Evolutionary conservation across 2,329 filamentous ascomycete species (phyloP).

Genomic region (Verticillium nubilum): DNA sequence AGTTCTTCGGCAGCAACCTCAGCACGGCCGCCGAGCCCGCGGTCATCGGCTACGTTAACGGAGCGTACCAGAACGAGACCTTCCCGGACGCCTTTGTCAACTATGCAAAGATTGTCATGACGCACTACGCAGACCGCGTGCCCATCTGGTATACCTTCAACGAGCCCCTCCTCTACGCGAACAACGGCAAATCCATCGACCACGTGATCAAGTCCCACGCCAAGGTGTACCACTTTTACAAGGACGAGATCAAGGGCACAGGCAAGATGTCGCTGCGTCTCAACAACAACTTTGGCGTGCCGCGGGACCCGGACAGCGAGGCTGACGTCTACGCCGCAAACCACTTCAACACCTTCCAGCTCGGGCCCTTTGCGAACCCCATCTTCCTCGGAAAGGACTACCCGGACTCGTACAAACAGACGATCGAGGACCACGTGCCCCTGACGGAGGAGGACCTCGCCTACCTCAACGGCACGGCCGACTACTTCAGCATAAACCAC

Average conservation of each 20-base stretch:
- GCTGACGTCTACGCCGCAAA: conserved; percentile 38
- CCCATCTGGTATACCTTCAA: conserved; percentile 49
- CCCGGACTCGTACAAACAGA: conserved; percentile 38
- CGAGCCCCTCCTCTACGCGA: conserved; percentile 38
- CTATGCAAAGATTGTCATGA: conserved; percentile 47
- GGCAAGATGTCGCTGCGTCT: conserved; percentile 43
- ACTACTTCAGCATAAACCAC: conserved; percentile 52
- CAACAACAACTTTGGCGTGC: conserved; percentile 44
- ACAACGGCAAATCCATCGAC: conserved; percentile 31
- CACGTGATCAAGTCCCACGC: conserved; percentile 43
- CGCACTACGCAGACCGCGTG: conserved; percentile 45
- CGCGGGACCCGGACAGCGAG: conserved; percentile 27
- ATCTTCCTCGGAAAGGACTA: conserved; percentile 47
- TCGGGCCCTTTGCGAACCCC: conserved; percentile 47
- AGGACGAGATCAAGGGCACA: conserved; percentile 41
- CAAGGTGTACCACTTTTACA: conserved; percentile 44
- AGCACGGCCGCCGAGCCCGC: conserved; percentile 16
- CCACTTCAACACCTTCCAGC: conserved; percentile 40
- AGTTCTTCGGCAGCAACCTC: conserved; percentile 30
- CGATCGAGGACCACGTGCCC: conserved; percentile 36
- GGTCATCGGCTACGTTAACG: conserved; percentile 32
- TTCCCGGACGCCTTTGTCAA: conserved; percentile 44
- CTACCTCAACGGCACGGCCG: conserved; percentile 43
- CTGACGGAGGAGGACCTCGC: conserved; percentile 41
- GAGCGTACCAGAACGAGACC: conserved; percentile 37